phyloP scores from a whole-genome alignment of 2,329 filamentous ascomycete species.

The Diplodia sapinea region DNA sequence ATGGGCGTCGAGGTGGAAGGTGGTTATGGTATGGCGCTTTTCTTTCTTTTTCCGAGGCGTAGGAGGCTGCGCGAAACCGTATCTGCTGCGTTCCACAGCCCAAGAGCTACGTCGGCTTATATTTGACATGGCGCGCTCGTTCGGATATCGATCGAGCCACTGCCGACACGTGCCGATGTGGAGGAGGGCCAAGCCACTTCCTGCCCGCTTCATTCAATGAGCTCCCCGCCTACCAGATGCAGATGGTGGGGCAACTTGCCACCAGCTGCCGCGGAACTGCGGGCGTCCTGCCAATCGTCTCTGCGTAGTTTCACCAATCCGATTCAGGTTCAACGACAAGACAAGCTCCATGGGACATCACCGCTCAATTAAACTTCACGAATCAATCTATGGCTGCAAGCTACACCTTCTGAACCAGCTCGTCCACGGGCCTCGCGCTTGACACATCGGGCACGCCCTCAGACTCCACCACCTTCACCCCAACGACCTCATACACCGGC shows the following conservation, averaged over 20 bases:
- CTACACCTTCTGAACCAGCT: slow-evolving; percentile 35
- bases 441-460: slow-evolving; percentile 58
- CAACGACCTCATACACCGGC: slow-evolving; percentile 62
- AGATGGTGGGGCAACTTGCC: slow-evolving; percentile 16
- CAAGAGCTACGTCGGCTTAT: not conserved
- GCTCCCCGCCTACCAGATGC: not conserved
- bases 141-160: not conserved
- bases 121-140: not conserved
- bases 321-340: not conserved
- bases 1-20: not conserved
- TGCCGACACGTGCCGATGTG: slow-evolving; percentile 26
- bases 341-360: not conserved
- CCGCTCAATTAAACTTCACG: not conserved
- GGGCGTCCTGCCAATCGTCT: not conserved
- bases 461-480: slow-evolving; percentile 62
- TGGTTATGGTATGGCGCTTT: not conserved
- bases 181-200: slow-evolving; percentile 15
- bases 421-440: slow-evolving; percentile 42
- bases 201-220: not conserved
- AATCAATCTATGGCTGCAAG: not conserved
- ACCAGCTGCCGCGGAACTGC: slow-evolving; percentile 10
- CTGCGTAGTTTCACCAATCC: not conserved
- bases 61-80: not conserved
- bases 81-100: not conserved
- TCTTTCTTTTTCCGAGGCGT: not conserved